These are phyloP conservation scores for Westerdykella aurantiaca DNA, from an alignment of 2,329 filamentous ascomycete genomes.

Conservation along the genomic window DNA sequence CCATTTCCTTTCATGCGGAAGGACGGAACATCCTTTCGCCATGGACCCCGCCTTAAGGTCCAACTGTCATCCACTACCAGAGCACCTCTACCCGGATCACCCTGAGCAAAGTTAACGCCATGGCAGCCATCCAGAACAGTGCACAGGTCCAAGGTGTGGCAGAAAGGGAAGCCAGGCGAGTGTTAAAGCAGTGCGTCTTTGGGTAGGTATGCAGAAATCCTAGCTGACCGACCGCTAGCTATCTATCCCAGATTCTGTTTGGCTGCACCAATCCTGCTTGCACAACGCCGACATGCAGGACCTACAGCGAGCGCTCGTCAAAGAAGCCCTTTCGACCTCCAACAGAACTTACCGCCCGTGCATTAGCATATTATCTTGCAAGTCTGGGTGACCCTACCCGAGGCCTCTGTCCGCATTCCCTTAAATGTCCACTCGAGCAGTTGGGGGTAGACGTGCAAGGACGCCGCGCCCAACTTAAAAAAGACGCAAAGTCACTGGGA, in stretches of 20 bases:
- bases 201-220: slow-evolving; percentile 12
- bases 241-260: slow-evolving; percentile 72
- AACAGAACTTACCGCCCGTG: slow-evolving; percentile 74
- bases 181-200: slow-evolving; percentile 30
- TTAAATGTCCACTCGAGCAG: slow-evolving; percentile 11
- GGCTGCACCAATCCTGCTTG: slow-evolving; percentile 69
- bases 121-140: no score
- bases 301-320: slow-evolving; percentile 63
- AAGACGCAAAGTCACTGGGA: slow-evolving; percentile 57
- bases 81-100: no score
- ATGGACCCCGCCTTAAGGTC: no score
- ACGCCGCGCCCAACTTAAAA: slow-evolving; percentile 29
- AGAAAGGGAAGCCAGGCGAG: slow-evolving; percentile 11
- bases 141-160: no score
- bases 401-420: slow-evolving; percentile 56
- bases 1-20: no score
- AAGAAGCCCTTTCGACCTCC: slow-evolving; percentile 70
- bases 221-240: slow-evolving; percentile 47
- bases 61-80: no score
- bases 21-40: no score
- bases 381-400: slow-evolving; percentile 70
- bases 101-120: no score
- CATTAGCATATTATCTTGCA: slow-evolving; percentile 72
- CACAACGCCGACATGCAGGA: slow-evolving; percentile 72
- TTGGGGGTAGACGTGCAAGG: neutral